Conservation (phyloP, 192 early-diverging fungal genomes). For the Mortierella alpina region DNA sequence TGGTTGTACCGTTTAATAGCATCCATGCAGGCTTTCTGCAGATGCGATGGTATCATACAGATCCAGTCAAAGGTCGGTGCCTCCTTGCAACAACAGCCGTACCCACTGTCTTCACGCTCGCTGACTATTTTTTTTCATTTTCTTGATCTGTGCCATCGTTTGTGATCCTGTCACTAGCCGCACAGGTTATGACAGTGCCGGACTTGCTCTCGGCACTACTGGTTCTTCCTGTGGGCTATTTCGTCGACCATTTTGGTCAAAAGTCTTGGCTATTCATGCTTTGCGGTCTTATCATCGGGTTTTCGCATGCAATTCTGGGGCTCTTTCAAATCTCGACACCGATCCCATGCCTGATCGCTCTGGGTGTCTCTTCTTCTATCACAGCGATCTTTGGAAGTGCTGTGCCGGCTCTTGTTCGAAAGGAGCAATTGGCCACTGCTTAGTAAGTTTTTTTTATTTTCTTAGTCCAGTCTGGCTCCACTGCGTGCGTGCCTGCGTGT, state of each 20-base stretch:
- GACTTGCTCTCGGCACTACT: conserved; percentile 66
- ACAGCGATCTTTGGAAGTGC: conserved; percentile 62
- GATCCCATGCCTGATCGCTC: conserved; percentile 55
- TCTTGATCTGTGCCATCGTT: not conserved
- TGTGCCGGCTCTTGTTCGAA: conserved; percentile 61
- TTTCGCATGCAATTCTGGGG: conserved; percentile 57
- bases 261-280: conserved; percentile 56
- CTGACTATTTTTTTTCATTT: no score
- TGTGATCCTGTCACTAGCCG: conserved; percentile 31
- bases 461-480: not conserved
- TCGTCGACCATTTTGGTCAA: conserved; percentile 65
- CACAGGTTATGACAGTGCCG: conserved; percentile 67
- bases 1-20: conserved; percentile 71
- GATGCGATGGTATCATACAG: conserved; percentile 63
- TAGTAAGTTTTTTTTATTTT: conserved; percentile 35
- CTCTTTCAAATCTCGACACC: conserved; percentile 43
- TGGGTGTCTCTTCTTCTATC: conserved; percentile 63
- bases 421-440: conserved; percentile 54
- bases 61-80: conserved; percentile 48
- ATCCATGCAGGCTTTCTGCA: conserved; percentile 70
- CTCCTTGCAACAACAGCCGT: no score
- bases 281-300: conserved; percentile 58
- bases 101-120: no score
- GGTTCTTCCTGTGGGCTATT: conserved; percentile 62
- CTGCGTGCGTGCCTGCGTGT: not conserved